A percentile compares a stretch with the other conserved stretches of the same genome.
Evolutionary conservation across 768 basidiomycete species (phyloP).

Genomic region (Boletus coccyginus): DNA sequence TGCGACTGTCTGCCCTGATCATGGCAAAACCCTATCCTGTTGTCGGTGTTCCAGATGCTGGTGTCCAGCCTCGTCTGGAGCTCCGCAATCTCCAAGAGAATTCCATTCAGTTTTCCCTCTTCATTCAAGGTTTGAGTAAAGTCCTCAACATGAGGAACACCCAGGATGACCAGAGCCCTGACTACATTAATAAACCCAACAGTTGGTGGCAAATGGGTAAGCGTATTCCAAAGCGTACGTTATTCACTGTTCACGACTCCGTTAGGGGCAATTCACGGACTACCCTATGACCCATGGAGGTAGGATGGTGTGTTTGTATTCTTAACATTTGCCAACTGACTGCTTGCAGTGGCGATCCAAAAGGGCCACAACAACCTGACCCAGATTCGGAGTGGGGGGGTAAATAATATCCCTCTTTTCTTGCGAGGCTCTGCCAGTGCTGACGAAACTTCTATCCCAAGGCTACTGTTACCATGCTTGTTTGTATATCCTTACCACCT

Average conservation of each 20-base stretch:
- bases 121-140: conserved; percentile 12
- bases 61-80: conserved; percentile 15
- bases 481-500: not conserved
- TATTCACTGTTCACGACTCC: not conserved
- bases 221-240: not conserved
- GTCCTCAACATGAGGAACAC: conserved; percentile 2
- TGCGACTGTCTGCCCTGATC: not conserved
- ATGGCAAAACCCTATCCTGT: conserved; percentile 15
- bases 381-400: conserved; percentile 8
- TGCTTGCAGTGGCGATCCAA: conserved; percentile 16
- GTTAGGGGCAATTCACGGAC: conserved; percentile 16
- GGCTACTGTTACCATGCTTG: conserved; percentile 22
- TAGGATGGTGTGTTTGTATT: not conserved
- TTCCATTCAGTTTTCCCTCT: conserved; percentile 16
- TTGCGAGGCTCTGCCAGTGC: not conserved
- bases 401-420: not conserved
- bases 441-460: conserved; percentile 4
- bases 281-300: conserved; percentile 15
- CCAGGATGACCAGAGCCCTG: not conserved
- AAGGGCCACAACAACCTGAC: conserved; percentile 4
- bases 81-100: conserved; percentile 12
- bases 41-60: not conserved
- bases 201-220: conserved; percentile 22
- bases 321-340: not conserved
- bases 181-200: conserved; percentile 16